These are phyloP conservation scores for Tricholoma saponaceum DNA, from an alignment of 768 basidiomycete genomes.

Conservation along the genomic window DNA sequence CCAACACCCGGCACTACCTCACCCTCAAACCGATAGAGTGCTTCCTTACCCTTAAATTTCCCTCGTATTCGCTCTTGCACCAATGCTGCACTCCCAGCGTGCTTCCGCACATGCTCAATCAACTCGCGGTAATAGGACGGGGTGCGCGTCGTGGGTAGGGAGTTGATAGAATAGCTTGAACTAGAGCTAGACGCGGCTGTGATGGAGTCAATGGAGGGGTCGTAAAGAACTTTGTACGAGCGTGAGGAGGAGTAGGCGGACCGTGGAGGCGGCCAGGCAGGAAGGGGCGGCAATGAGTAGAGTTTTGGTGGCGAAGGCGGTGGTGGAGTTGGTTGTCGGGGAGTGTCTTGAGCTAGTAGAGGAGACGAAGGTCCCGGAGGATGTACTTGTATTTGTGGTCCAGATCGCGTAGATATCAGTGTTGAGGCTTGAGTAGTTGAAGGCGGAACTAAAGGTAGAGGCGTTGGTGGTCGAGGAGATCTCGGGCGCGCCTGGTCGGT, in stretches of 20 bases:
- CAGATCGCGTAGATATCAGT: neutral
- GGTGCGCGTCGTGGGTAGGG: constrained; percentile 11
- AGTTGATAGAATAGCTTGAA: constrained; percentile 11
- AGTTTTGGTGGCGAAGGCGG: constrained; percentile 19
- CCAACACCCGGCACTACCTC: constrained; percentile 32
- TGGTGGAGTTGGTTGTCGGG: constrained; percentile 15
- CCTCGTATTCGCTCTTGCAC: constrained; percentile 48
- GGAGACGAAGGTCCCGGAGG: constrained; percentile 14
- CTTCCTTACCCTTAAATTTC: constrained; percentile 31
- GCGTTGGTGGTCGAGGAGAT: constrained; percentile 34
- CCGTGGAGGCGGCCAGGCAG: constrained; percentile 57
- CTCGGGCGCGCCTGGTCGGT: constrained; percentile 23
- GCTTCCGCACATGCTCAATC: constrained; percentile 36
- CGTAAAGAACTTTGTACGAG: constrained; percentile 61
- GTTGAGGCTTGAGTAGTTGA: constrained; percentile 11
- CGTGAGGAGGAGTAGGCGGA: constrained; percentile 42
- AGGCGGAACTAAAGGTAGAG: constrained; percentile 26
- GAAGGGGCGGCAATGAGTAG: constrained; percentile 29
- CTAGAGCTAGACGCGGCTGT: constrained; percentile 1
- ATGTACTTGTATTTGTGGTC: neutral
- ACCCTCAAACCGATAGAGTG: constrained; percentile 39
- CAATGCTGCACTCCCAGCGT: constrained; percentile 22
- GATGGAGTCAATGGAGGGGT: constrained; percentile 44
- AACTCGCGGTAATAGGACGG: constrained; percentile 30
- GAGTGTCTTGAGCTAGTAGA: constrained; percentile 22